These are phyloP conservation scores for Zygotorulaspora florentina DNA, from an alignment of 805 yeast genomes.

Conservation along the genomic window DNA sequence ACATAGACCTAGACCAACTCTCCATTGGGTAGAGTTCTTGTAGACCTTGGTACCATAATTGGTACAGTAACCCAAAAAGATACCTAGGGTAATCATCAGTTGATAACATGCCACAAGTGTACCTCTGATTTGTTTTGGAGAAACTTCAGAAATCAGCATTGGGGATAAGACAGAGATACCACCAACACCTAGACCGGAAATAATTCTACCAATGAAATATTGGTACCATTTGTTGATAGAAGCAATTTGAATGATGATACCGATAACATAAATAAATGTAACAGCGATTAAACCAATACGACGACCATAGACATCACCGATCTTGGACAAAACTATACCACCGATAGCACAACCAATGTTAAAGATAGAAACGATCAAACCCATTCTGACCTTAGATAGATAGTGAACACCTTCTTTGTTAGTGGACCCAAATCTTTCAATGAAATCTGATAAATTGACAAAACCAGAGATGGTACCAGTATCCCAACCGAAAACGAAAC, in stretches of 20 bases:
- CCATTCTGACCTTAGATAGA: constrained; percentile 53
- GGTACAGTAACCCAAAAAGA: constrained; percentile 73
- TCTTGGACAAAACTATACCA: constrained; percentile 54
- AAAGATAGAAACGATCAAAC: constrained; percentile 57
- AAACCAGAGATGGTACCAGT: constrained; percentile 76
- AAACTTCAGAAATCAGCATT: constrained; percentile 51
- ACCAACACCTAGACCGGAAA: constrained; percentile 78
- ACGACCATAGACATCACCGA: constrained; percentile 65
- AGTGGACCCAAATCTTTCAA: constrained; percentile 49
- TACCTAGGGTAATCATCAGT: constrained; percentile 68
- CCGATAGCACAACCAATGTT: constrained; percentile 77
- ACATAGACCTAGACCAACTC: constrained; percentile 61
- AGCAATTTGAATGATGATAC: constrained; percentile 65
- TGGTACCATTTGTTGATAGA: constrained; percentile 60
- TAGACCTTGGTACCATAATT: constrained; percentile 52
- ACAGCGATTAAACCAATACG: constrained; percentile 57
- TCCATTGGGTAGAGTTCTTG: constrained; percentile 56
- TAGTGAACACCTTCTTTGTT: constrained; percentile 31
- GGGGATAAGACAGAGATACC: constrained; percentile 74
- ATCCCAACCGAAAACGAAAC: constrained; percentile 71
- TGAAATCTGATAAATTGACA: constrained; percentile 54
- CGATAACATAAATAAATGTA: constrained; percentile 61
- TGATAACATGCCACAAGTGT: constrained; percentile 68
- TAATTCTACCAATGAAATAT: constrained; percentile 61
- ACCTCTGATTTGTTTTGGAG: constrained; percentile 54